Conservation (phyloP, 306 rosid genomes). For the Begonia peltatifolia region DNA sequence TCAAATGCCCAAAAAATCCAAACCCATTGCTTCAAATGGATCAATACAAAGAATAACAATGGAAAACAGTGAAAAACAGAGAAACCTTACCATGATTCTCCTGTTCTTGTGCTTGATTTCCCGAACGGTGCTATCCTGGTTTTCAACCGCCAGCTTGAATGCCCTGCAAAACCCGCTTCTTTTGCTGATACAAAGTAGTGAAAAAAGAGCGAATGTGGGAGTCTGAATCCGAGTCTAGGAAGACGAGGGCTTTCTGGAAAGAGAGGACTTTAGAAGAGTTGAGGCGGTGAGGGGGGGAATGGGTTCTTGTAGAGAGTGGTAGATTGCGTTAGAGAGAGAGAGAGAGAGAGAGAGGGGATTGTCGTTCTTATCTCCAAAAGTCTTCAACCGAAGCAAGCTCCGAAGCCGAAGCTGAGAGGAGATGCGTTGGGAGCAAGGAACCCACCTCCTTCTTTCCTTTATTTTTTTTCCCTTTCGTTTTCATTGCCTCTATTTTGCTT, state of each 20-base stretch:
- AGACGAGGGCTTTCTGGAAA: not conserved
- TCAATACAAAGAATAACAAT: conserved; percentile 2
- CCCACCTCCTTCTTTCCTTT: conserved; percentile 68
- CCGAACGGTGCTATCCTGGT: conserved; percentile 58
- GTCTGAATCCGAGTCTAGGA: not conserved
- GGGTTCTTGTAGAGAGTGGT: conserved; percentile 66
- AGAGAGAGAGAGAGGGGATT: conserved; percentile 3
- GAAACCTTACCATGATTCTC: conserved; percentile 59
- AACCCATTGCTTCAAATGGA: conserved; percentile 4
- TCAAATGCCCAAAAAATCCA: conserved; percentile 3
- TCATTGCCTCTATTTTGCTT: conserved; percentile 28
- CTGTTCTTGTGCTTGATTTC: conserved; percentile 89
- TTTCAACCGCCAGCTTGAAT: conserved; percentile 76
- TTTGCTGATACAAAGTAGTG: not conserved
- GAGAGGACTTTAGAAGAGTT: conserved; percentile 12
- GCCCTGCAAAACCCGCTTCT: not conserved
- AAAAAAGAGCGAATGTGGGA: not conserved
- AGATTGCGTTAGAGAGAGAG: conserved; percentile 30
- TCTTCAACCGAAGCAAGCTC: conserved; percentile 29
- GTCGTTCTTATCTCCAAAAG: conserved; percentile 85
- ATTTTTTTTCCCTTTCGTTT: conserved; percentile 41
- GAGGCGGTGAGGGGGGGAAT: conserved; percentile 32
- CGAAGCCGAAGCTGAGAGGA: conserved; percentile 20
- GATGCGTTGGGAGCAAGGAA: conserved; percentile 79
- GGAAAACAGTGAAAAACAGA: not conserved